Evolutionary conservation across 805 yeast genomes (phyloP).

Genomic region (Nakazawaea ishiwadae): DNA sequence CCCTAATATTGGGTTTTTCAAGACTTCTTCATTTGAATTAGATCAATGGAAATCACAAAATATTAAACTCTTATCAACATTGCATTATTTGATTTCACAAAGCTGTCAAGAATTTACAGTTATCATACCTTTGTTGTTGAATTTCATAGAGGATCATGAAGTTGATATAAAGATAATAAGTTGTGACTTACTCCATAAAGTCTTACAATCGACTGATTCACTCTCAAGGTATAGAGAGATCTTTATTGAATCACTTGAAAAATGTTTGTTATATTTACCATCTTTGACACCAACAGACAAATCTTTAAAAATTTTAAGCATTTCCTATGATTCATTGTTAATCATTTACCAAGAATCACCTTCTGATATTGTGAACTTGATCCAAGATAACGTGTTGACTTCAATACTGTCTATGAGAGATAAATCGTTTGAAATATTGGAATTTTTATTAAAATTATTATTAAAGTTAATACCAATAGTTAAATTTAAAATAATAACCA

Average conservation of each 20-base stretch:
- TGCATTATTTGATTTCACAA: constrained; percentile 2
- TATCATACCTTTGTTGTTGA: constrained; percentile 3
- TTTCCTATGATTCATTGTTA: constrained; percentile 1
- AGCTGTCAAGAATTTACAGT: background rate
- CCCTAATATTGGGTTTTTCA: constrained; percentile 7
- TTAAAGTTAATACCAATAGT: background rate
- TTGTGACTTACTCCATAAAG: constrained; percentile 8
- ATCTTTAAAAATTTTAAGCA: constrained; percentile 2
- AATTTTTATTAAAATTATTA: background rate
- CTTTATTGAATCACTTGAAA: constrained; percentile 8
- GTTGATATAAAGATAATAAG: constrained; percentile 2
- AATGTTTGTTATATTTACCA: constrained; percentile 10
- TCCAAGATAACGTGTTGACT: constrained; percentile 3
- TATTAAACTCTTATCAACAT: background rate
- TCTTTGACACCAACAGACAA: background rate
- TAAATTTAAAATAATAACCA: background rate
- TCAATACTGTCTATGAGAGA: constrained; percentile 5
- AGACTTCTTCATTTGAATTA: constrained; percentile 6
- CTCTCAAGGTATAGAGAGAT: background rate
- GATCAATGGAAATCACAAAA: constrained; percentile 10
- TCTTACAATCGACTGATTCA: too few relatives aligned
- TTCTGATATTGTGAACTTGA: background rate
- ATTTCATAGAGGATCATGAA: constrained; percentile 12
- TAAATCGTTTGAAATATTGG: constrained; percentile 8
- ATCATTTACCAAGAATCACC: background rate